Base-by-base conservation (phyloP, 345 rosid species). In the Turritis glabra region DNA sequence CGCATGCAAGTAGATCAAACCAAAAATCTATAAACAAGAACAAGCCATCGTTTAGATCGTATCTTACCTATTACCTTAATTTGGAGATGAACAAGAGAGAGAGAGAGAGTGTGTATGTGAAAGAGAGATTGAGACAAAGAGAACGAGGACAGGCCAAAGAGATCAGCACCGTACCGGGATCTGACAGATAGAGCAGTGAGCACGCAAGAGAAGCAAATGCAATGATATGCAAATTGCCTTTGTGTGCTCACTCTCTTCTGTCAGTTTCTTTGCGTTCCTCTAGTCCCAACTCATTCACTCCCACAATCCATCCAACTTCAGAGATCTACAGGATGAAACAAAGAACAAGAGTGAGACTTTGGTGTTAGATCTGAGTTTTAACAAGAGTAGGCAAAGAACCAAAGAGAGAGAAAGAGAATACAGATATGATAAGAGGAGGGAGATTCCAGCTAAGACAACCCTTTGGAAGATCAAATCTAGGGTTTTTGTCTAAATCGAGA, bases 221-320 rank as follows among this genome's bases (percentile, higher is more conserved):
- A 67, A 19, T 18, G 63, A 53, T 75, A 72, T 84, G 85, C 86
- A 89, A 77, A 81, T 71, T 82, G 84, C 88, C 87, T 83, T 88
- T 88, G 92, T 86, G 98, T 92, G 98, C 98, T 90, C 96, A 90
- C 98, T 92, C 98, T 92, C 98, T 92, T 92, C 98, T 92, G 98
- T 92, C 98, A 92, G 87, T 80, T 90, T 87, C 90, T 61, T 74
- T 77, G 77, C n/a, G 33, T 71, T 56, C 27, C 67, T 64, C 46
- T 58, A 72, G 68, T 25, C 71, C 2, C 57, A 57, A 51, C 57
- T 60, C 48, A 25, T 43, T 40, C 69, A 41, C 44, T 40, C 54
- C 26, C 67, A 33, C 65, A 65, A 37, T 22, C 33, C 19, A 4
- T 30, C 22, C 48, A 66, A 67, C 69, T 59, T 55, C 43, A 75